Evolutionary conservation across 73 alveolate species (phyloP).

Genomic region (Paramecium biaurelia): DNA sequence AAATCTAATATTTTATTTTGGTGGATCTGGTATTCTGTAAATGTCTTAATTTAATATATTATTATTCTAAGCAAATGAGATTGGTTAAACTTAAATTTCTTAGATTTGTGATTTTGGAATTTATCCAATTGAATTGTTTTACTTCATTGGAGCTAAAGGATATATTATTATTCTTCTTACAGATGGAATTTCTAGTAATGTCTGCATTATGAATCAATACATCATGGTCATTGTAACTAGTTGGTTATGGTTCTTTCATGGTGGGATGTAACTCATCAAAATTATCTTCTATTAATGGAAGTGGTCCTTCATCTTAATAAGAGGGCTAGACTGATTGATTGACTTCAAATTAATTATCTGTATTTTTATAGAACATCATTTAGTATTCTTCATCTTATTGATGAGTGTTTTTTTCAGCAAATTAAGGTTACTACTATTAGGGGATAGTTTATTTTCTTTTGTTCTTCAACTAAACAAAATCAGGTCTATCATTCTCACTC

Average conservation of each 20-base stretch:
- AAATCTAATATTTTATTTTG: neutral
- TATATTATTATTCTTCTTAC: neutral
- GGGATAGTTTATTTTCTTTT: neutral
- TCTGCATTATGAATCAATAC: neutral
- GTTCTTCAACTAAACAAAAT: neutral
- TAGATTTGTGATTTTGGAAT: neutral
- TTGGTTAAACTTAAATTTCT: neutral
- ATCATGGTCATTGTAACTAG: neutral
- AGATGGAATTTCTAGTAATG: neutral
- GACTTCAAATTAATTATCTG: neutral
- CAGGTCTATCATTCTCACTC: neutral
- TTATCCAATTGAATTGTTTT: neutral
- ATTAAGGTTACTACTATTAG: neutral
- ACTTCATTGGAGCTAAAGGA: neutral
- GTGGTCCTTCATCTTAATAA: neutral
- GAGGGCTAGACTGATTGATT: conserved; percentile 1
- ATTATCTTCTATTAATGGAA: neutral
- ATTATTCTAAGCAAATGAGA: neutral
- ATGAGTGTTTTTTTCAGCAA: neutral
- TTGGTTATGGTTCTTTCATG: neutral
- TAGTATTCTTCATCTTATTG: neutral
- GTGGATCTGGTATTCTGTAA: neutral
- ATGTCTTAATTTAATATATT: neutral
- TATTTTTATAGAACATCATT: neutral
- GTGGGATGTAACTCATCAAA: neutral